Conservation (phyloP, 169 alveolate species). For the Plasmodium vinckei region DNA sequence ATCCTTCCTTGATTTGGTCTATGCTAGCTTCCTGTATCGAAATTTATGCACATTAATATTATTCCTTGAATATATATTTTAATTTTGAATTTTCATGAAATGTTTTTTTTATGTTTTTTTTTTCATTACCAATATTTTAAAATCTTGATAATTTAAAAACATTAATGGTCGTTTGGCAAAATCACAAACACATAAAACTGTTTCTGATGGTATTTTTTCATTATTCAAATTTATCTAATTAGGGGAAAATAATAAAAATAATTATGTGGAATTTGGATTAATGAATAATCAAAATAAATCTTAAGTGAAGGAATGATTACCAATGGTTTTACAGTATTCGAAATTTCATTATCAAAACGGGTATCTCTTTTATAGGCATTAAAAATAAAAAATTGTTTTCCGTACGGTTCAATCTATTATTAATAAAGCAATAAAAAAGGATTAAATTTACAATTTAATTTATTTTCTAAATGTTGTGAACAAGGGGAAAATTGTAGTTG, state of each 20-base stretch:
- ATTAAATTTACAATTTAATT: no score
- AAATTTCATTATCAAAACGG: constrained; percentile 54
- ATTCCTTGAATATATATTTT: not conserved
- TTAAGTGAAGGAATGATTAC: constrained; percentile 5
- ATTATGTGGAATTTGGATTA: not conserved
- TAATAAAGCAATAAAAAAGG: no score
- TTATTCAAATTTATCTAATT: constrained; percentile 40
- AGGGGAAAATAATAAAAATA: not conserved
- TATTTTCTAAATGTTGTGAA: no score
- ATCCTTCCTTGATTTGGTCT: constrained; percentile 48
- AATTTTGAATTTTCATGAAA: not conserved
- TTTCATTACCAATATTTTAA: constrained; percentile 55
- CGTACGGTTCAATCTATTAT: constrained; percentile 61
- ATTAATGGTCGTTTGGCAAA: constrained; percentile 81
- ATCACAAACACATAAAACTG: constrained; percentile 82
- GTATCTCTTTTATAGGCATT: constrained; percentile 69
- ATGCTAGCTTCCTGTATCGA: constrained; percentile 45
- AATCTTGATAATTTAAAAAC: constrained; percentile 79
- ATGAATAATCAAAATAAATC: constrained; percentile 5
- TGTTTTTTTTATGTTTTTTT: not conserved
- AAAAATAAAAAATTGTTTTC: constrained; percentile 68
- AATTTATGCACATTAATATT: not conserved
- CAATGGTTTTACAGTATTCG: constrained; percentile 55
- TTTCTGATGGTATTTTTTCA: constrained; percentile 69
- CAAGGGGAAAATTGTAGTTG: not conserved